A percentile compares a stretch with the other conserved stretches of the same genome.
Conservation (phyloP, 1,284 basidiomycete species). For the Irpex sp. region DNA sequence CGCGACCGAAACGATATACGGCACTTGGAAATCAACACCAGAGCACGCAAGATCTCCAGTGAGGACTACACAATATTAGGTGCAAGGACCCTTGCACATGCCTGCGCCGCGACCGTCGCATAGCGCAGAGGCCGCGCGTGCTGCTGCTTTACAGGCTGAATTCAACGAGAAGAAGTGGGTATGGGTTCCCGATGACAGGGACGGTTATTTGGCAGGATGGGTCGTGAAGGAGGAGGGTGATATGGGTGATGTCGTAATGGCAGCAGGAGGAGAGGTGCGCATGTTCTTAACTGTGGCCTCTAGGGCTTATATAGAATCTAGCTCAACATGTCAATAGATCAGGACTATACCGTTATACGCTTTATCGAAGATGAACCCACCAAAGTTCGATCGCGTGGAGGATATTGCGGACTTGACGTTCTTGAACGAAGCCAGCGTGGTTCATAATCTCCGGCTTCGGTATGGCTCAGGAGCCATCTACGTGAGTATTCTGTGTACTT, state of each 20-base stretch:
- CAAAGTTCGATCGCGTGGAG: slow-evolving; percentile 96
- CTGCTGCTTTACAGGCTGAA: slow-evolving; percentile 88
- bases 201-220: slow-evolving; percentile 90
- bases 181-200: slow-evolving; percentile 88
- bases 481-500: slow-evolving; percentile 49
- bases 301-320: neutral
- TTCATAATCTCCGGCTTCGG: slow-evolving; percentile 91
- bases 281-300: neutral
- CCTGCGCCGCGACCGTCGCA: slow-evolving; percentile 53
- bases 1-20: neutral
- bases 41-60: neutral
- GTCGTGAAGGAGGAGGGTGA: slow-evolving; percentile 83
- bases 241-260: slow-evolving; percentile 75
- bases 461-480: slow-evolving; percentile 95
- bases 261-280: slow-evolving; percentile 71
- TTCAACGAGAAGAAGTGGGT: slow-evolving; percentile 98
- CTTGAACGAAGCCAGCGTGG: slow-evolving; percentile 97
- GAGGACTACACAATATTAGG: neutral
- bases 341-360: slow-evolving; percentile 74
- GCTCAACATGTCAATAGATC: slow-evolving; percentile 40
- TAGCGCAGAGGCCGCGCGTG: slow-evolving; percentile 67
- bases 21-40: neutral
- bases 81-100: slow-evolving; percentile 31
- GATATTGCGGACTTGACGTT: slow-evolving; percentile 99
- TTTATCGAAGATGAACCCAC: slow-evolving; percentile 95